These are phyloP conservation scores for Arachnopeziza araneosa DNA, from an alignment of 2,329 filamentous ascomycete species.

Conservation along the genomic window DNA sequence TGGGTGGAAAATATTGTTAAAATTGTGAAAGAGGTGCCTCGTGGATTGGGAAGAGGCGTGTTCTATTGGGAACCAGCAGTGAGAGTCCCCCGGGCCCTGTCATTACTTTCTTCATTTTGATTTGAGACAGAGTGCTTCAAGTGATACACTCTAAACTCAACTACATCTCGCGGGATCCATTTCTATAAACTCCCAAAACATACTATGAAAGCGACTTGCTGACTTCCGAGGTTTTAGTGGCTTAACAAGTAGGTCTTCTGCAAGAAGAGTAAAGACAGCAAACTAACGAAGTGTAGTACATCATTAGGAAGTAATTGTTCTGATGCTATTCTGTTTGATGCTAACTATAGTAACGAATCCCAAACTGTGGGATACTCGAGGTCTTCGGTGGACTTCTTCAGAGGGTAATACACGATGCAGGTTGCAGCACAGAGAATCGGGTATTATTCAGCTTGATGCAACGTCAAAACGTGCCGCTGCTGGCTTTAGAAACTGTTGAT, in stretches of 20 bases:
- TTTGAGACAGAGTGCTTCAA: too few relatives aligned
- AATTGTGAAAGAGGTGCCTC: conserved; percentile 46
- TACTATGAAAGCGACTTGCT: too few relatives aligned
- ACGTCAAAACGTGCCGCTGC: background rate
- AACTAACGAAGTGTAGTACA: conserved; percentile 28
- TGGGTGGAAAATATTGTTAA: conserved; percentile 56
- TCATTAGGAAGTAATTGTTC: conserved; percentile 58
- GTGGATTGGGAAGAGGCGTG: conserved; percentile 48
- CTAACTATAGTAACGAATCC: conserved; percentile 27
- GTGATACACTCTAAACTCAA: too few relatives aligned
- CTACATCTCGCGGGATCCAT: too few relatives aligned
- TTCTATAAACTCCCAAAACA: too few relatives aligned
- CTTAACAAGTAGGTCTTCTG: conserved; percentile 7
- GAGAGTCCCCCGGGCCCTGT: too few relatives aligned
- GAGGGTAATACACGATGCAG: background rate
- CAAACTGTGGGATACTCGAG: conserved; percentile 27
- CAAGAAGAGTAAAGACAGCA: background rate
- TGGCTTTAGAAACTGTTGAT: too few relatives aligned
- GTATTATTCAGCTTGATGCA: background rate
- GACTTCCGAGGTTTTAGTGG: conserved; percentile 1
- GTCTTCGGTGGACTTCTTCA: conserved; percentile 27
- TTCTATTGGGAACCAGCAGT: conserved; percentile 67
- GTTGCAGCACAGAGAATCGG: background rate
- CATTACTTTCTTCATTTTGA: too few relatives aligned
- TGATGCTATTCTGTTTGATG: conserved; percentile 56